phyloP scores from a whole-genome alignment of 495 filamentous ascomycete genomes.

The Halenospora varia region DNA sequence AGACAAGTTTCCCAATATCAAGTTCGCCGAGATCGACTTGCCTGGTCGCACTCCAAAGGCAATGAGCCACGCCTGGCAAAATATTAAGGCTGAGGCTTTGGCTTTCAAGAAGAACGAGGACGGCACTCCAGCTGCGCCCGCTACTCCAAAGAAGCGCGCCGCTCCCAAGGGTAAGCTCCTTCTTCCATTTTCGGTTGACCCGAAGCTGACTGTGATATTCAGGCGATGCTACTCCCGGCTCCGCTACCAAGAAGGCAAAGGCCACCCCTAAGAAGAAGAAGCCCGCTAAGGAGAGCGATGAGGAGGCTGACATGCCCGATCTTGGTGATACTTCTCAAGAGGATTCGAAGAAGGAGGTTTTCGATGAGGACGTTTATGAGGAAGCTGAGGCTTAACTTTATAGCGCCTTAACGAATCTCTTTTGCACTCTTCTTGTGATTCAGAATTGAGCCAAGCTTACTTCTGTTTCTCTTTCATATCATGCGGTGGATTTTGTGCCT shows the following conservation, averaged over 20 bases:
- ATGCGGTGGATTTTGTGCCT: too few relatives aligned
- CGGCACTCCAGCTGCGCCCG: background rate
- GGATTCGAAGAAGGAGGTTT: background rate
- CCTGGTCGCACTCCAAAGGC: conserved; percentile 28
- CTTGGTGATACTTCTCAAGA: background rate
- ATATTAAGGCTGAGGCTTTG: conserved; percentile 15
- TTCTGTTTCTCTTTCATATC: too few relatives aligned
- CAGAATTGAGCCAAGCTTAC: too few relatives aligned
- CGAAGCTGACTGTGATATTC: too few relatives aligned
- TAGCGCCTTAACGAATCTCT: too few relatives aligned
- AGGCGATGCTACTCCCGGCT: background rate
- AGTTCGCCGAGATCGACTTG: conserved; percentile 3
- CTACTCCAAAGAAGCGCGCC: background rate
- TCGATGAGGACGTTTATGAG: background rate
- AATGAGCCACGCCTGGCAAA: conserved; percentile 12
- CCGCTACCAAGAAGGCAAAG: background rate
- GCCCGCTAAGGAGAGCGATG: background rate
- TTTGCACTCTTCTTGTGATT: too few relatives aligned
- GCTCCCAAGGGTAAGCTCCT: background rate
- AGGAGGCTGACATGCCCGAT: background rate
- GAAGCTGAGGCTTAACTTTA: background rate
- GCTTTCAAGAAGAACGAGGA: conserved; percentile 1
- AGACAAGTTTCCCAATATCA: conserved; percentile 12
- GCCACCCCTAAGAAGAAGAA: background rate
- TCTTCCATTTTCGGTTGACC: background rate